Conservation (phyloP, 2,329 filamentous ascomycete species). For the Ilyonectria mors-panacis region DNA sequence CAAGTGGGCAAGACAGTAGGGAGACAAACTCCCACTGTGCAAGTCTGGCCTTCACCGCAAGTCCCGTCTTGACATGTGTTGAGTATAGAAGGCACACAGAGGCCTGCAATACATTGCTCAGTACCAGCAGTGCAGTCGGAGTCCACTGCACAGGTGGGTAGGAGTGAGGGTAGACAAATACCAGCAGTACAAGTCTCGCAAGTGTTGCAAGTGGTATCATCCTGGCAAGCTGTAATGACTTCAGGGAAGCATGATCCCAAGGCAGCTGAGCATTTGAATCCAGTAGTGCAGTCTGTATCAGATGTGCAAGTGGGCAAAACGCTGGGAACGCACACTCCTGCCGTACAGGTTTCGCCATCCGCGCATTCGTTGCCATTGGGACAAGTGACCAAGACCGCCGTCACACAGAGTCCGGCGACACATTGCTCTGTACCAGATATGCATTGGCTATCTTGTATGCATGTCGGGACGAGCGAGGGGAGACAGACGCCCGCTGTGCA, state of each 20-base stretch:
- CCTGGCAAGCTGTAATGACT: constrained; percentile 16
- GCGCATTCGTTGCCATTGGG: not conserved
- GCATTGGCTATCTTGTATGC: not conserved
- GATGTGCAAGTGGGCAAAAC: not conserved
- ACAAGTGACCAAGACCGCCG: not conserved
- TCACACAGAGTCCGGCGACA: constrained; percentile 15
- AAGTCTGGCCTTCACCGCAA: not conserved
- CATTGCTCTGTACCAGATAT: constrained; percentile 12
- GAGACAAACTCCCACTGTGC: constrained; percentile 13
- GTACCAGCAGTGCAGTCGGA: constrained; percentile 10
- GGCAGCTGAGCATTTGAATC: constrained; percentile 1
- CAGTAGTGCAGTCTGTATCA: not conserved
- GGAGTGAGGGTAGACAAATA: constrained; percentile 11
- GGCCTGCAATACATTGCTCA: constrained; percentile 14
- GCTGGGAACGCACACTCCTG: constrained; percentile 2
- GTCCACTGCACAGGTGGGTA: constrained; percentile 4
- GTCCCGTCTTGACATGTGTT: constrained; percentile 3
- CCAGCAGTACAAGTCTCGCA: constrained; percentile 1
- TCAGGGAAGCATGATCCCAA: constrained; percentile 9
- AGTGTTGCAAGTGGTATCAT: not conserved
- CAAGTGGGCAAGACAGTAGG: constrained; percentile 15
- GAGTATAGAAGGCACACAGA: constrained; percentile 11
- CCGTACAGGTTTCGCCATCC: not conserved
- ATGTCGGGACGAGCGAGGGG: not conserved
- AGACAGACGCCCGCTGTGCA: not conserved